phyloP scores from a whole-genome alignment of 1,284 basidiomycete species.

The Spongiforma sp. region DNA sequence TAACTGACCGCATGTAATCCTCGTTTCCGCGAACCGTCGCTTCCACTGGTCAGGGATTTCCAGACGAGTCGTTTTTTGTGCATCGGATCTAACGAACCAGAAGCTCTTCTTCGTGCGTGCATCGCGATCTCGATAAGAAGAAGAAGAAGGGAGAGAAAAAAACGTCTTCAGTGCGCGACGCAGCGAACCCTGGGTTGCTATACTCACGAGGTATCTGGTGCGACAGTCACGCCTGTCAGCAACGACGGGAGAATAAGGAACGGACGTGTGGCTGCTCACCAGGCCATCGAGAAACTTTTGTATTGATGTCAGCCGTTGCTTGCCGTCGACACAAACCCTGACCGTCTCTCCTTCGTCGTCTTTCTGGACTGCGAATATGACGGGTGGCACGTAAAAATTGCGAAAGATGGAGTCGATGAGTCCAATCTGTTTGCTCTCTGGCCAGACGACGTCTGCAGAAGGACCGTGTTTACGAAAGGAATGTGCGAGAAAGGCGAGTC shows the following conservation, averaged over 20 bases:
- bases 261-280: slow-evolving; percentile 43
- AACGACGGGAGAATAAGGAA: not conserved
- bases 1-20: slow-evolving; percentile 65
- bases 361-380: slow-evolving; percentile 66
- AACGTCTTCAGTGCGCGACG: slow-evolving; percentile 3
- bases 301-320: slow-evolving; percentile 76
- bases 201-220: slow-evolving; percentile 60
- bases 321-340: slow-evolving; percentile 77
- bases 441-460: slow-evolving; percentile 71
- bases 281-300: slow-evolving; percentile 73
- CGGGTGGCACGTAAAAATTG: slow-evolving; percentile 74
- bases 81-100: slow-evolving; percentile 59
- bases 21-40: slow-evolving; percentile 53
- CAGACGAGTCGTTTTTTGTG: slow-evolving; percentile 42
- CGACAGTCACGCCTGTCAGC: slow-evolving; percentile 8
- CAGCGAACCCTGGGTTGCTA: not conserved
- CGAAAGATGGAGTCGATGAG: slow-evolving; percentile 80
- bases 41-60: slow-evolving; percentile 59
- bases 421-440: slow-evolving; percentile 66
- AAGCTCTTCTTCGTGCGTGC: slow-evolving; percentile 58
- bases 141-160: not conserved
- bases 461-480: slow-evolving; percentile 1
- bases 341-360: slow-evolving; percentile 59
- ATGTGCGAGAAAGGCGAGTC: not conserved
- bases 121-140: slow-evolving; percentile 56